Conservation (phyloP, 257 asterid species). For the Misopates orontium region DNA sequence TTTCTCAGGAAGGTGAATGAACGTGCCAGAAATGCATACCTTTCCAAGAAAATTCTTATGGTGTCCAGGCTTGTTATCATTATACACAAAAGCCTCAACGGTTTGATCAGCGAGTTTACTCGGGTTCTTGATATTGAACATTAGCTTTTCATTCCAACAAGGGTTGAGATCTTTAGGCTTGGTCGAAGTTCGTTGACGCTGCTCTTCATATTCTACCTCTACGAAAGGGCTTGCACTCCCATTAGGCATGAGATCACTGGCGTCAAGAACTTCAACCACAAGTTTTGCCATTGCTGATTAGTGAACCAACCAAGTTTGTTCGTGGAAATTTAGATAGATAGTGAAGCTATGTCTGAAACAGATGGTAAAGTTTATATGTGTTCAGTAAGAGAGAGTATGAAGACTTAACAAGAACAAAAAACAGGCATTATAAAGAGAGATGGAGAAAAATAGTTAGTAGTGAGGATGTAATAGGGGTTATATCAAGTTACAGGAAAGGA, state of each 20-base stretch:
- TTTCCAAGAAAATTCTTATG: conserved; percentile 74
- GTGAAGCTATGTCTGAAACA: conserved; percentile 27
- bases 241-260: conserved; percentile 93
- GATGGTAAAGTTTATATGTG: conserved; percentile 19
- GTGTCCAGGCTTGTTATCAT: conserved; percentile 57
- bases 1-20: conserved; percentile 59
- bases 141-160: conserved; percentile 74
- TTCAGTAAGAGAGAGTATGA: conserved; percentile 24
- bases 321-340: conserved; percentile 25
- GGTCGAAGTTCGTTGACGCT: conserved; percentile 61
- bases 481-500: conserved; percentile 47
- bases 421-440: neutral
- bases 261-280: conserved; percentile 74
- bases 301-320: neutral
- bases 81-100: conserved; percentile 68
- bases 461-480: conserved; percentile 22
- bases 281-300: conserved; percentile 67
- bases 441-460: conserved; percentile 32
- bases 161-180: conserved; percentile 78
- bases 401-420: neutral
- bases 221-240: conserved; percentile 90
- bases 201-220: conserved; percentile 71
- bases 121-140: conserved; percentile 53
- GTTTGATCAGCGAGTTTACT: conserved; percentile 41
- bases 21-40: conserved; percentile 69